A percentile compares a stretch with the other conserved stretches of the same genome.
Evolutionary conservation across 805 yeast genomes (phyloP).

Genomic region (Phaffomyces thermotolerans): DNA sequence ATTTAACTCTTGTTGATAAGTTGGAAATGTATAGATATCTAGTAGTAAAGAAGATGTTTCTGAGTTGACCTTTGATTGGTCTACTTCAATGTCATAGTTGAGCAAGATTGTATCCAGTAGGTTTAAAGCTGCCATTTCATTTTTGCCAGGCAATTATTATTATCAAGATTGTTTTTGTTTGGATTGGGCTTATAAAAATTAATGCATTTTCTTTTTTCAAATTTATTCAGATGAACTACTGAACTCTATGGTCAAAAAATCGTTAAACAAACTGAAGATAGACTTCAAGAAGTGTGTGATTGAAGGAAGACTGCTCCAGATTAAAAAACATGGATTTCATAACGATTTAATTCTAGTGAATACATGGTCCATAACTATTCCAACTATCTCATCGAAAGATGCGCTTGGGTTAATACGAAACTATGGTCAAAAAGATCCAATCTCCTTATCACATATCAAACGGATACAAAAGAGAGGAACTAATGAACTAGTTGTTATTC

Average conservation of each 20-base stretch:
- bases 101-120: background rate
- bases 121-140: background rate
- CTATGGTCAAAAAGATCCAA: conserved; percentile 20
- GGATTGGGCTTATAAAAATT: no score
- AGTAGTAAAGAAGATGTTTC: background rate
- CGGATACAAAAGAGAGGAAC: conserved; percentile 37
- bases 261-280: conserved; percentile 28
- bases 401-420: conserved; percentile 21
- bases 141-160: no score
- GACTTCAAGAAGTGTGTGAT: conserved; percentile 41
- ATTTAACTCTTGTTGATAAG: background rate
- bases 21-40: background rate
- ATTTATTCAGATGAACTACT: background rate
- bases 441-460: conserved; percentile 40
- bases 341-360: conserved; percentile 24
- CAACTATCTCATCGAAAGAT: conserved; percentile 28
- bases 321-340: conserved; percentile 23
- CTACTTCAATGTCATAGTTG: background rate
- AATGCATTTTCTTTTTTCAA: background rate
- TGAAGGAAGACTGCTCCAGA: conserved; percentile 39
- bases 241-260: conserved; percentile 31
- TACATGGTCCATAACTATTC: conserved; percentile 44
- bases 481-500: conserved; percentile 30
- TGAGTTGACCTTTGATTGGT: background rate
- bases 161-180: background rate